A percentile compares a stretch with the other conserved stretches of the same genome.
Evolutionary conservation across 2,329 filamentous ascomycete genomes (phyloP).

Genomic region (Fusarium armeniacum): DNA sequence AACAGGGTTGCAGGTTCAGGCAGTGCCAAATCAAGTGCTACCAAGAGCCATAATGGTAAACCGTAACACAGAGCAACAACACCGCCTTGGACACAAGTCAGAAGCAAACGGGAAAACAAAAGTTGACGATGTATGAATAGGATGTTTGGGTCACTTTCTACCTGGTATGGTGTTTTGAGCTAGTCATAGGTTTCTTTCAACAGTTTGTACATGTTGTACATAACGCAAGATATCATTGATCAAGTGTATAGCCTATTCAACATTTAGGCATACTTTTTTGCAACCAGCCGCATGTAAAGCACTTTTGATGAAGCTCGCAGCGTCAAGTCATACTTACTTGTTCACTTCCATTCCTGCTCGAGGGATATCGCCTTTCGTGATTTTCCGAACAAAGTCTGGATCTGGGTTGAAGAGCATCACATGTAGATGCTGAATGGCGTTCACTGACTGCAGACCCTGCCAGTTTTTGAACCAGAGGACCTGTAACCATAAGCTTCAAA

Average conservation of each 20-base stretch:
- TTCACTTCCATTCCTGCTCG: slow-evolving; percentile 63
- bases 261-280: slow-evolving; percentile 1
- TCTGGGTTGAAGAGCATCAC: slow-evolving; percentile 89
- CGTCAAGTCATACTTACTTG: slow-evolving; percentile 1
- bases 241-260: slow-evolving; percentile 2
- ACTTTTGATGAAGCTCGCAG: background rate
- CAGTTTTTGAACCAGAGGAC: slow-evolving; percentile 78
- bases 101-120: background rate
- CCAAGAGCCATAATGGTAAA: slow-evolving; percentile 5
- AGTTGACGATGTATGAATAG: background rate
- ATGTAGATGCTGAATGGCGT: slow-evolving; percentile 93
- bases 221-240: slow-evolving; percentile 11
- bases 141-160: background rate
- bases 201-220: slow-evolving; percentile 11
- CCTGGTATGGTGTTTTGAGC: background rate
- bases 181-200: slow-evolving; percentile 4
- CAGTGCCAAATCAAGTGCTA: background rate
- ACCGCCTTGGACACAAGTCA: background rate
- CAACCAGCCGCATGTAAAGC: background rate
- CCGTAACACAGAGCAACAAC: background rate
- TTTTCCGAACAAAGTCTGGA: slow-evolving; percentile 73
- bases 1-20: slow-evolving; percentile 18
- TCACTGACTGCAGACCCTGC: slow-evolving; percentile 85
- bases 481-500: slow-evolving; percentile 42
- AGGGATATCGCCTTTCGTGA: slow-evolving; percentile 82